Conservation (phyloP, 2,329 filamentous ascomycete species). For the Aspergillus aculeatus region DNA sequence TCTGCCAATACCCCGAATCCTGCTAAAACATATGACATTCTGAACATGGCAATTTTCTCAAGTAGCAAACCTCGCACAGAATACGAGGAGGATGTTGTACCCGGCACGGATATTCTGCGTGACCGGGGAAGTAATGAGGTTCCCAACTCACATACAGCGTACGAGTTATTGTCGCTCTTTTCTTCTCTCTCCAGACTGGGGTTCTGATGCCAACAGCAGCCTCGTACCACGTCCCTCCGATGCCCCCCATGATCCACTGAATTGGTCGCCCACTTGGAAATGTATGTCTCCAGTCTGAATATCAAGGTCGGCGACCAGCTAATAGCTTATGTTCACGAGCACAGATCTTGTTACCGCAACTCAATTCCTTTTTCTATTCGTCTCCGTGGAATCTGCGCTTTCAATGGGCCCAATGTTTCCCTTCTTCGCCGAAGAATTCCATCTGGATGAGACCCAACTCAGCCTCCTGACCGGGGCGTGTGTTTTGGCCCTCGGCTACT, state of each 20-base stretch:
- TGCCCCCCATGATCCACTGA: not conserved
- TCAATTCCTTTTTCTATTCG: not conserved
- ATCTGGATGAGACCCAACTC: not conserved
- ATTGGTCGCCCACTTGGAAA: not conserved
- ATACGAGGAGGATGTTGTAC: not conserved
- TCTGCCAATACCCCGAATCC: not conserved
- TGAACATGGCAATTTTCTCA: not conserved
- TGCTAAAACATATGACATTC: not conserved
- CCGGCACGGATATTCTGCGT: not conserved
- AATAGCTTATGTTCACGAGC: not conserved
- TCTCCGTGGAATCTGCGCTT: slow-evolving; percentile 2
- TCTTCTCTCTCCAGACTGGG: not conserved
- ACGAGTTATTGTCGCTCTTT: not conserved
- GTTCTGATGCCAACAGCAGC: not conserved
- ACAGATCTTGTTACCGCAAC: not conserved
- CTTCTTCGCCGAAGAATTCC: slow-evolving; percentile 3
- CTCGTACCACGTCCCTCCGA: not conserved
- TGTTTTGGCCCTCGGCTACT: slow-evolving; percentile 6
- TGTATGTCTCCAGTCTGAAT: not conserved
- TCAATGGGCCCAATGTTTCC: slow-evolving; percentile 11
- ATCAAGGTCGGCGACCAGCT: not conserved
- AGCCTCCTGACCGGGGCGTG: not conserved
- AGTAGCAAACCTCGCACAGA: not conserved
- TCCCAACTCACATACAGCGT: not conserved
- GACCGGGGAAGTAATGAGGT: not conserved